Conservation (phyloP, 345 rosid species). For the Ceriops tagal region DNA sequence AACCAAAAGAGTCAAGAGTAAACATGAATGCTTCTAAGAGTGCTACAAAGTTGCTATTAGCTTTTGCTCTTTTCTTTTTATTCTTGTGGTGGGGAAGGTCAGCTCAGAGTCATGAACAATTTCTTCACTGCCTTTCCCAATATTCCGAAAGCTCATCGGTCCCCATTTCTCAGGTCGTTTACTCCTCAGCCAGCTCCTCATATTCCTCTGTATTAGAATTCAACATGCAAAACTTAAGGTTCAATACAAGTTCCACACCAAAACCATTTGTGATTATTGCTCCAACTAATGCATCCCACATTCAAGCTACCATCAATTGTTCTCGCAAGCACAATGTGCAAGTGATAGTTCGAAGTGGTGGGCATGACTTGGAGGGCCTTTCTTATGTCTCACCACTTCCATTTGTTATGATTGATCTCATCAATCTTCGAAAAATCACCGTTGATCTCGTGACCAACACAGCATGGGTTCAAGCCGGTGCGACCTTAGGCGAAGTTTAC, state of each 20-base stretch:
- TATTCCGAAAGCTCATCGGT: background rate
- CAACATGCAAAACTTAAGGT: conserved; percentile 12
- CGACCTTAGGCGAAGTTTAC: conserved; percentile 19
- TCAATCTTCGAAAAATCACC: conserved; percentile 9
- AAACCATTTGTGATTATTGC: conserved; percentile 20
- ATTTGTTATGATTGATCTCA: conserved; percentile 16
- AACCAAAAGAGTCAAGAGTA: no score
- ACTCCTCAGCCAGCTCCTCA: conserved; percentile 7
- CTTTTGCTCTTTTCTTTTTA: background rate
- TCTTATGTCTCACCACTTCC: conserved; percentile 13
- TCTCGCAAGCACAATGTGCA: conserved; percentile 2
- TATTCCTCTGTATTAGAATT: conserved; percentile 14
- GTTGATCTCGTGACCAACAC: background rate
- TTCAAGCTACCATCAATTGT: conserved; percentile 14
- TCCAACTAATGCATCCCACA: conserved; percentile 5
- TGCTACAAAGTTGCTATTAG: background rate
- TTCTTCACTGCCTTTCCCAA: conserved; percentile 6
- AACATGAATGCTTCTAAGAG: background rate
- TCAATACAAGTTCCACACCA: conserved; percentile 13
- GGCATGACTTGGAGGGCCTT: conserved; percentile 23
- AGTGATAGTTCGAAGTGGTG: conserved; percentile 17
- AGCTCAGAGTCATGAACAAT: background rate
- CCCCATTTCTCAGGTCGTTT: conserved; percentile 14
- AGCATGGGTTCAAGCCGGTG: conserved; percentile 22
- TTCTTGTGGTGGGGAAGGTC: background rate